Evolutionary conservation across 768 basidiomycete genomes (phyloP).

Genomic region (Sarcomyxa edulis): DNA sequence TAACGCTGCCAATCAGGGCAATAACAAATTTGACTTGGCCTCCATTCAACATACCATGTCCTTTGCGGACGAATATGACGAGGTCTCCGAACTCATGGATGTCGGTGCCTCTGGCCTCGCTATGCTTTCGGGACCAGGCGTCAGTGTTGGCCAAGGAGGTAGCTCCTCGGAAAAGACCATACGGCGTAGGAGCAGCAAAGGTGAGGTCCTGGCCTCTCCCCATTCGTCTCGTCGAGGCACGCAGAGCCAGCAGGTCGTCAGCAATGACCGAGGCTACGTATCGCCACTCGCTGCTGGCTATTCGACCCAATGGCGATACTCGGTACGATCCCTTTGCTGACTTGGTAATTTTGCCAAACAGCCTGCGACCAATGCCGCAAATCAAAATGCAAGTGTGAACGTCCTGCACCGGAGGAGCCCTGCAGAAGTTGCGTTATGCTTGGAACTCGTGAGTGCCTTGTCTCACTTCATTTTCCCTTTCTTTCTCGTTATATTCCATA

Average conservation of each 20-base stretch:
- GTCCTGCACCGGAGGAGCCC: conserved; percentile 49
- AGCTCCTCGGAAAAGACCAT: conserved; percentile 59
- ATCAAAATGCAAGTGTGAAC: conserved; percentile 88
- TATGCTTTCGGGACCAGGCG: conserved; percentile 14
- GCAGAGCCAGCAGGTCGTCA: too few relatives aligned
- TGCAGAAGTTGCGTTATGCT: conserved; percentile 77
- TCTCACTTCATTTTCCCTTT: conserved; percentile 1
- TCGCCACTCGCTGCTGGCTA: too few relatives aligned
- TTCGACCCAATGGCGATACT: too few relatives aligned
- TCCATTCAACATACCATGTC: conserved; percentile 26
- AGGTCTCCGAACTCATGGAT: conserved; percentile 48
- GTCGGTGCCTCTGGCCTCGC: conserved; percentile 20
- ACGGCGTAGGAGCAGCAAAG: conserved; percentile 74
- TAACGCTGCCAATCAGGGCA: not conserved
- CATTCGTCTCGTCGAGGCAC: conserved; percentile 1
- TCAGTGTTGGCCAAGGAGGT: conserved; percentile 12
- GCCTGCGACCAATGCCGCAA: conserved; percentile 90
- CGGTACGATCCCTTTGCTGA: too few relatives aligned
- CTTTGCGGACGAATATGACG: conserved; percentile 62
- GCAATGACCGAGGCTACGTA: too few relatives aligned
- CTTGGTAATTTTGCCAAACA: conserved; percentile 18
- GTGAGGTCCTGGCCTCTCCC: conserved; percentile 24
- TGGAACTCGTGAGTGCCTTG: conserved; percentile 49
- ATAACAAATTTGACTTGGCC: conserved; percentile 5
- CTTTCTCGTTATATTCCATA: too few relatives aligned